Base-by-base conservation (phyloP, 495 filamentous ascomycete genomes). In the Penicillium lividum region DNA sequence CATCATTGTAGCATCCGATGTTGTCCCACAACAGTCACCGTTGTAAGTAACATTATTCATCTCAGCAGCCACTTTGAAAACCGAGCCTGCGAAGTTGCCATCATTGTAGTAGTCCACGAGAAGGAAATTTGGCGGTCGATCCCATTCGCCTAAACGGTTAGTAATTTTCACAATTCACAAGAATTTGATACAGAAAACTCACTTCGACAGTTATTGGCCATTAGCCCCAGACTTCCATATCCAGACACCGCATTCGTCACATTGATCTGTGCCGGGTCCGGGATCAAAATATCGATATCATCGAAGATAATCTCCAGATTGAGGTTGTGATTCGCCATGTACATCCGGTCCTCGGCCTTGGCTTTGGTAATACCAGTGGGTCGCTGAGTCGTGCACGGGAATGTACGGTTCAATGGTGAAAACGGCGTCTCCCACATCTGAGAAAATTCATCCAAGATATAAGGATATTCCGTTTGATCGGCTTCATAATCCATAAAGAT, bases 281-380 rank as follows among this genome's bases (percentile, higher is more conserved):
- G 92, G 54, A 96, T 86, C 22, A 94, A 69, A 59, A 94, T 68
- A 38, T 72, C 76, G 11, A 78, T 53, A 7, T 84, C 83, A 1
- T 82, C 79, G 42, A 92, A 63, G 36, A 77, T 79, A 30, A 95
- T 75, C 62, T 92, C 81, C 42, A 87, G 73, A 67, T 96, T 95
- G 22, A 96, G 75, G 68, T 97, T 97, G 70, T 98, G 93, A 62
- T 98, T 98, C 56, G 90, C 90, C 74, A 97, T 86, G 60, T 95
- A 95, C 78, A 97, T 79, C 47, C 88, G 77, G 6, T 81, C 77
- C 56, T 75, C 69, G 3, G 84, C 83, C 28, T 85, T 77, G 5
- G 79, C 65, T 0, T 29, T 10, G 13, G 69, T 66, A 54, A 93
- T 68, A 5, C 80, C 78, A 0, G 90, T 86, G 28, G 86, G 86